Evolutionary conservation across 192 early-diverging fungal genomes (phyloP), one percentile per base, ranked within the genome.

Genomic region (Allomyces arbusculus): DNA sequence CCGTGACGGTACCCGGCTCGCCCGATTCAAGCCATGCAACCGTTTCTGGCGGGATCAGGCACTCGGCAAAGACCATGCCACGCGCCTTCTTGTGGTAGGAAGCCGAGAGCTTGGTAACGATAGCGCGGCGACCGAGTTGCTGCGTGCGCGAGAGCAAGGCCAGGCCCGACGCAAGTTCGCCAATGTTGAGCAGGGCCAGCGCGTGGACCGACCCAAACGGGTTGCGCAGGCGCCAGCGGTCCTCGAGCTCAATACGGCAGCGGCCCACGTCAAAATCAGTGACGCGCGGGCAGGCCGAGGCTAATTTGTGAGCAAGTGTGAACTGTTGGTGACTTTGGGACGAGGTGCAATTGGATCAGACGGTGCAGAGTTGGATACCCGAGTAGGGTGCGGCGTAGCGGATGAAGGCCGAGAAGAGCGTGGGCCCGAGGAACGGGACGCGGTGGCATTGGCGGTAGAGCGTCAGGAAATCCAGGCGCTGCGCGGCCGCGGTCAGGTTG

Each of bases 171-270:
- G 50, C 50, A 3, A 58, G 50, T n/a, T 58, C 50, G 16, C 50
- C 50, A n/a, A n/a, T n/a, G 50, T 58, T 58, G 5, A 58, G 50
- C 12, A 58, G 50, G 16, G 50, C 50, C 50, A 58, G 50, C 12
- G 50, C 50, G 50, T 58, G 50, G 4, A 58, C 16, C 50, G 50
- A 58, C 50, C 20, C 16, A n/a, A 58, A 58, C 9, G 50, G 50
- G 6, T 58, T 58, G 50, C 50, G 62, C 23, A 62, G 62, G 24
- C 23, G 62, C 24, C 11, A 23, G 62, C 62, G 62, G 62, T 62
- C 62, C 62, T 62, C 62, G 62, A 62, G 62, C 62, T 62, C 62
- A 24, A 62, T 25, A 9, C 22, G 62, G 62, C 62, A 58, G 0
- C 20, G 50, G 12, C 50, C 50, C 50, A n/a, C 2, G 12, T 14